Evolutionary conservation across 768 basidiomycete genomes (phyloP), one percentile per base, ranked within the genome.

Genomic region (Kwoniella sp.): DNA sequence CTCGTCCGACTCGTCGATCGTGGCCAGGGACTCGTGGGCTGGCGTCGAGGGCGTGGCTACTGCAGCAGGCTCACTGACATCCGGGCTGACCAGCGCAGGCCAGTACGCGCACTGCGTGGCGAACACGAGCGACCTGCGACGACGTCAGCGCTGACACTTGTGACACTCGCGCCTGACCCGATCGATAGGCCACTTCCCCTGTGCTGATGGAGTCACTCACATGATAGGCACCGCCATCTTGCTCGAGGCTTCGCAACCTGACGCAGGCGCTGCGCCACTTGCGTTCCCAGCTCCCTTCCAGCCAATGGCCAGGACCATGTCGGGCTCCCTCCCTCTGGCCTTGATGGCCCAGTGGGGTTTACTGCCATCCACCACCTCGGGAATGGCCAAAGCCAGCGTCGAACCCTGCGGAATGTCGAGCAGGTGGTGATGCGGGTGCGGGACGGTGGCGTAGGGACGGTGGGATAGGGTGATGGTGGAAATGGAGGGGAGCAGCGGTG

Each of bases 81-180:
- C n/a, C n/a, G 41, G 46, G 9, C 11, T 25, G 23, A 36, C 44
- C 32, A 55, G 41, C 11, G 37, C 31, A 2, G 52, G 53, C 50
- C 54, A 60, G 42, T 52, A 46, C 12, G 50, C 44, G 31, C 59
- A 60, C 17, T 56, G 59, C 14, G 50, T 40, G 32, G 59, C 50
- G 25, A 50, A 60, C 1, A 60, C 59, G 19, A 55, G n/a, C 14
- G 44, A 54, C 29, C 52, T 54, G 29, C 2, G 19, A 3, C n/a
- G 23, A 39, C n/a, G n/a, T n/a, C n/a, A n/a, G n/a, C n/a, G n/a
- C n/a, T n/a, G n/a, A n/a, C n/a, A n/a, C n/a, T n/a, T n/a, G n/a
- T n/a, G n/a, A n/a, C n/a, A n/a, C n/a, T n/a, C n/a, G n/a, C n/a
- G n/a, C n/a, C n/a, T n/a, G n/a, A n/a, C n/a, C n/a, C n/a, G n/a